Percentiles rank a stretch among this genome's conserved stretches.
Evolutionary conservation across 1,139 yeast species (phyloP).

Genomic region (Yamadazyma diospyri): DNA sequence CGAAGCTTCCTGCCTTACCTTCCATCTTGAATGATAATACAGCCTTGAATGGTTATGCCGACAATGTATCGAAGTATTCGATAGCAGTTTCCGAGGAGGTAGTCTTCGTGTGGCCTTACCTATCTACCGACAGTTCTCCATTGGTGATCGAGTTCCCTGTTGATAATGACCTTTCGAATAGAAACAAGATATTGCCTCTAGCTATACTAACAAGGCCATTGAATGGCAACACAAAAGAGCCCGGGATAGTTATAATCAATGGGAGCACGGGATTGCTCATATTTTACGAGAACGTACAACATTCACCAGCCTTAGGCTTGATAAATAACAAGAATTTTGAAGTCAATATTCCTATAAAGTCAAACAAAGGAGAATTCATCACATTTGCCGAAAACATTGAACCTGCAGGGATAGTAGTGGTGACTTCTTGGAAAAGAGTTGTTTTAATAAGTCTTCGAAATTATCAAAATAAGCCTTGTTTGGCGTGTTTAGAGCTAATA

Average conservation of each 20-base stretch:
- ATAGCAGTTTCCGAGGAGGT: conserved; percentile 48
- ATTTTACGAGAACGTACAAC: conserved; percentile 66
- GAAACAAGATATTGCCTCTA: conserved; percentile 33
- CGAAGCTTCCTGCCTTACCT: conserved; percentile 59
- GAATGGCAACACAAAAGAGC: conserved; percentile 54
- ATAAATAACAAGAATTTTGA: conserved; percentile 42
- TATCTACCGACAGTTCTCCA: conserved; percentile 58
- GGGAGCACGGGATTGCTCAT: conserved; percentile 52
- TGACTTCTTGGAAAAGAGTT: conserved; percentile 71
- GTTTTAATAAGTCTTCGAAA: conserved; percentile 65
- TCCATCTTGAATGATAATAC: conserved; percentile 25
- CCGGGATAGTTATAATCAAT: conserved; percentile 64
- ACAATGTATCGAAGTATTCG: conserved; percentile 52
- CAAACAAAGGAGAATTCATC: conserved; percentile 50
- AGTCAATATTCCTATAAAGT: conserved; percentile 32
- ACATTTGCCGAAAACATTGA: conserved; percentile 60
- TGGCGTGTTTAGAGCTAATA: conserved; percentile 36
- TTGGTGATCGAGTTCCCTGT: conserved; percentile 50
- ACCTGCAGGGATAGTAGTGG: conserved; percentile 70
- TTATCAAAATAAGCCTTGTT: conserved; percentile 58
- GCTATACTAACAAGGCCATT: conserved; percentile 68
- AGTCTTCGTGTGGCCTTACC: conserved; percentile 69
- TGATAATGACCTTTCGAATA: conserved; percentile 6
- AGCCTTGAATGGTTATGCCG: conserved; percentile 48
- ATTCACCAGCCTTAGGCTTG: conserved; percentile 65